Conservation (phyloP, 345 rosid species). For the Syzygium grande region DNA sequence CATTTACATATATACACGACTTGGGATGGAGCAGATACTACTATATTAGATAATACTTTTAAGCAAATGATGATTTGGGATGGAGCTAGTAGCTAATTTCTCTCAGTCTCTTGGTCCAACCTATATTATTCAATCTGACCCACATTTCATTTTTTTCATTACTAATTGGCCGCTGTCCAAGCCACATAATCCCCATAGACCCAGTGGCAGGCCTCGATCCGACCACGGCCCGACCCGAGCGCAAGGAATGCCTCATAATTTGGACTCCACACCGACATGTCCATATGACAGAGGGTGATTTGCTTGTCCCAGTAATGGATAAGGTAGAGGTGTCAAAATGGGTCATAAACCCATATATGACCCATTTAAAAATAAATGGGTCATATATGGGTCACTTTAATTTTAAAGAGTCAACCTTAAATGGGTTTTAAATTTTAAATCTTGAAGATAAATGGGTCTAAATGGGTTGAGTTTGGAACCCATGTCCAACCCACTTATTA, state of each 20-base stretch:
- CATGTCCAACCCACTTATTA: too few relatives aligned
- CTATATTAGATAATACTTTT: neutral
- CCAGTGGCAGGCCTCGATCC: conserved; percentile 79
- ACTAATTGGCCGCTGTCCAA: conserved; percentile 43
- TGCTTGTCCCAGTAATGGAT: too few relatives aligned
- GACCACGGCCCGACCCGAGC: conserved; percentile 65
- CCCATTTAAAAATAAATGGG: too few relatives aligned
- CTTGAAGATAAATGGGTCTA: too few relatives aligned
- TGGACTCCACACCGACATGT: conserved; percentile 73
- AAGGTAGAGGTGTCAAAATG: too few relatives aligned
- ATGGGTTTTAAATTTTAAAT: too few relatives aligned
- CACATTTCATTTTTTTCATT: neutral
- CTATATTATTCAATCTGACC: neutral
- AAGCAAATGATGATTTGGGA: neutral
- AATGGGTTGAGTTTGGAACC: too few relatives aligned
- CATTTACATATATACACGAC: neutral
- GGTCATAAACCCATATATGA: too few relatives aligned
- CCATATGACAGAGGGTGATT: conserved; percentile 81
- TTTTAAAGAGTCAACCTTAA: too few relatives aligned
- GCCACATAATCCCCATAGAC: conserved; percentile 72
- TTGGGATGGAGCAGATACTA: neutral
- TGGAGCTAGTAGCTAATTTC: neutral
- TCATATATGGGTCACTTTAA: too few relatives aligned
- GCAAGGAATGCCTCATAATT: conserved; percentile 70
- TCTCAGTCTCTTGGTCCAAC: neutral